phyloP scores from a whole-genome alignment of 176 grass and related monocot genomes.

The Cymbopogon citratus region DNA sequence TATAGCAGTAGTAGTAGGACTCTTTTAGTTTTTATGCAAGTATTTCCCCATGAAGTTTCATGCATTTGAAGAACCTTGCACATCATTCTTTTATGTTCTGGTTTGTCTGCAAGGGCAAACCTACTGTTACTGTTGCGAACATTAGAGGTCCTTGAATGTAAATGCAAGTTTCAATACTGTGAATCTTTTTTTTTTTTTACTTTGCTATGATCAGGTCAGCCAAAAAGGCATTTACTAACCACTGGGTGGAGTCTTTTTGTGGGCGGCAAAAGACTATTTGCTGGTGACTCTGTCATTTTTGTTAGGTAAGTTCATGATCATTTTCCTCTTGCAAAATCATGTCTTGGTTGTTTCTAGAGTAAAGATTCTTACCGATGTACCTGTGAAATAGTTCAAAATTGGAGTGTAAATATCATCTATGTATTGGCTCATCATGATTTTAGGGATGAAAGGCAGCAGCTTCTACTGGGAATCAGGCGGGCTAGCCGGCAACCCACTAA shows the following conservation, averaged over 20 bases:
- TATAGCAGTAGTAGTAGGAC: background rate
- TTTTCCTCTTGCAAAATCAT: conserved; percentile 14
- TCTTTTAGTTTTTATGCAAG: background rate
- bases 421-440: conserved; percentile 9
- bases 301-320: conserved; percentile 55
- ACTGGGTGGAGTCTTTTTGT: conserved; percentile 99
- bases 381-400: background rate
- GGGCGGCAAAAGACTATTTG: conserved; percentile 89
- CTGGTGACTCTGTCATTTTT: conserved; percentile 98
- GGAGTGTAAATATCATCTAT: conserved; percentile 7
- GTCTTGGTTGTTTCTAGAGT: background rate
- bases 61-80: background rate
- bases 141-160: background rate
- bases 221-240: conserved; percentile 92
- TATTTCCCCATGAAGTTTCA: background rate
- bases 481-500: conserved; percentile 87
- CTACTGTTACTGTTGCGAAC: background rate
- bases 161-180: conserved; percentile 9
- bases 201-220: conserved; percentile 68
- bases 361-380: background rate
- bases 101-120: background rate
- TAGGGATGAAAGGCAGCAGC: conserved; percentile 95
- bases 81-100: background rate
- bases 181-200: conserved; percentile 5
- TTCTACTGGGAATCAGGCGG: conserved; percentile 85